A percentile compares a stretch with the other conserved stretches of the same genome.
phyloP scores from a whole-genome alignment of 495 filamentous ascomycete species.

The Cenococcum geophilum region DNA sequence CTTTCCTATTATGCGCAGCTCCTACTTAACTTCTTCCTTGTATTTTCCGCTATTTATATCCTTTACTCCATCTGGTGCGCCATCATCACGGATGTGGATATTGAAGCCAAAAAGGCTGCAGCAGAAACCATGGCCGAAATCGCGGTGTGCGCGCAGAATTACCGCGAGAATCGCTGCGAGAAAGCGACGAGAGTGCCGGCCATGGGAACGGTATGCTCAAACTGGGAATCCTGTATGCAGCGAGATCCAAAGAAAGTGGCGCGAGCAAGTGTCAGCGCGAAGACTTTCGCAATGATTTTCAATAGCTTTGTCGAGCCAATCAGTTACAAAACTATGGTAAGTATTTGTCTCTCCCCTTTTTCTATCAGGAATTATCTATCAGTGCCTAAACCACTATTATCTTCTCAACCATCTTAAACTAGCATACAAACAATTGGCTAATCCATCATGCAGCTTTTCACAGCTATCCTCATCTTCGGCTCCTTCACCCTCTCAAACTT shows the following conservation, averaged over 20 bases:
- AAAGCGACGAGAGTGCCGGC: conserved; percentile 59
- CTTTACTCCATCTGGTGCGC: conserved; percentile 62
- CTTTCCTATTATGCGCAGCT: conserved; percentile 81
- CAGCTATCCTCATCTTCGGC: conserved; percentile 41
- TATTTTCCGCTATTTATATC: conserved; percentile 60
- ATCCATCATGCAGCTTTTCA: conserved; percentile 4
- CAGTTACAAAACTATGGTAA: conserved; percentile 65
- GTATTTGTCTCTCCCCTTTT: conserved; percentile 26
- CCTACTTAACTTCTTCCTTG: conserved; percentile 67
- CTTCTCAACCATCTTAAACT: neutral
- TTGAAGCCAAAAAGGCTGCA: conserved; percentile 57
- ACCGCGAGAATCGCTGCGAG: conserved; percentile 65
- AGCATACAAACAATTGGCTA: neutral
- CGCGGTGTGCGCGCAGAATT: conserved; percentile 60
- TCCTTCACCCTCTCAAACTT: conserved; percentile 53
- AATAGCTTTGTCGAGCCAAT: conserved; percentile 66
- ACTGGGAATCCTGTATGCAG: conserved; percentile 85
- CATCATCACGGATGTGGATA: conserved; percentile 68
- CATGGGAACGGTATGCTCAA: conserved; percentile 62
- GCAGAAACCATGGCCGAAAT: conserved; percentile 66
- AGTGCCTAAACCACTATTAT: neutral
- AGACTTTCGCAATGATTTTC: conserved; percentile 75
- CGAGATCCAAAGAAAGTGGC: conserved; percentile 60
- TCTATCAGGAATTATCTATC: no score
- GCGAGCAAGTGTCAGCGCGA: conserved; percentile 61